phyloP scores from a whole-genome alignment of 345 rosid species.

The Lenwebbia sp. region DNA sequence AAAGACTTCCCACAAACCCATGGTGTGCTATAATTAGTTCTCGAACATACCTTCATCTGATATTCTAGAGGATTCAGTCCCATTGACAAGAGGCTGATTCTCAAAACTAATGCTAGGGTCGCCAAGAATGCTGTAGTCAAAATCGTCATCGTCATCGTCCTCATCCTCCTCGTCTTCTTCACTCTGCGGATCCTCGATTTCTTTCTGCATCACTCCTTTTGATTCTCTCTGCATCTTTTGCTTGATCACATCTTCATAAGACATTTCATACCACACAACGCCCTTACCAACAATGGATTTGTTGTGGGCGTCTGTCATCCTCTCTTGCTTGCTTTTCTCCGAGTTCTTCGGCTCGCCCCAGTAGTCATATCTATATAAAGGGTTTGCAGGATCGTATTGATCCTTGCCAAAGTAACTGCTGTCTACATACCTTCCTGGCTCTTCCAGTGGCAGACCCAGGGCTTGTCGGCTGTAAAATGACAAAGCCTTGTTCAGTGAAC shows the following conservation, averaged over 20 bases:
- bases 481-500: background rate
- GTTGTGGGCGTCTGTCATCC: slow-evolving; percentile 70
- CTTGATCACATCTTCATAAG: slow-evolving; percentile 65
- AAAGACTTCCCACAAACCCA: background rate
- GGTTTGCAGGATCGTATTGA: slow-evolving; percentile 76
- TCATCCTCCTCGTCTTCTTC: slow-evolving; percentile 20
- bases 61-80: slow-evolving; percentile 52
- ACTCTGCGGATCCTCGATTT: background rate
- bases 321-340: slow-evolving; percentile 66
- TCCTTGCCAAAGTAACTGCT: slow-evolving; percentile 75
- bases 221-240: slow-evolving; percentile 42
- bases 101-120: slow-evolving; percentile 24
- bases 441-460: slow-evolving; percentile 83
- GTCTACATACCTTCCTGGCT: slow-evolving; percentile 87
- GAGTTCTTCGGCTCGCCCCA: slow-evolving; percentile 96
- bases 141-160: slow-evolving; percentile 39
- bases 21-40: background rate
- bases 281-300: slow-evolving; percentile 83
- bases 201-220: slow-evolving; percentile 1
- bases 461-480: slow-evolving; percentile 56
- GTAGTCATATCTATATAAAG: slow-evolving; percentile 73
- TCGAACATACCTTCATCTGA: slow-evolving; percentile 42
- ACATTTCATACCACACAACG: slow-evolving; percentile 69
- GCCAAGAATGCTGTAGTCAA: slow-evolving; percentile 63
- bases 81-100: slow-evolving; percentile 67